Percentiles rank a stretch among this genome's conserved stretches.
Conservation (phyloP, 495 filamentous ascomycete genomes). For the Penicillium mononematosum region DNA sequence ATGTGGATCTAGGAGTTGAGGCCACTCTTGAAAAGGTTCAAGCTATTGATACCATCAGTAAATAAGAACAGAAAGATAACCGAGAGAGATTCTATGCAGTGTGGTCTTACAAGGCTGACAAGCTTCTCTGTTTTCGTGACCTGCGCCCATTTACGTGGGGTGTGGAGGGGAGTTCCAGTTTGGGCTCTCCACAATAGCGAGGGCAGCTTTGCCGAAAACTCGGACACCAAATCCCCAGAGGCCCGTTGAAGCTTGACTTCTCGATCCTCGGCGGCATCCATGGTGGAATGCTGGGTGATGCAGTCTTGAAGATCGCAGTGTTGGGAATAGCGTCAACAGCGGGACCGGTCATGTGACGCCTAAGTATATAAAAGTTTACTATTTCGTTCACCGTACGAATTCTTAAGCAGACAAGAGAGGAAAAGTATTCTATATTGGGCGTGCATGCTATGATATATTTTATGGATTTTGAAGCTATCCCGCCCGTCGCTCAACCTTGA, state of each 20-base stretch:
- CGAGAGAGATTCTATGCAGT: not conserved
- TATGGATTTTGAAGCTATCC: not conserved
- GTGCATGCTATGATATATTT: not conserved
- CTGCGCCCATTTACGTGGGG: constrained; percentile 44
- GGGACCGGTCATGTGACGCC: constrained; percentile 28
- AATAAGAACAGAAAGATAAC: not conserved
- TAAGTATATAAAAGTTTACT: not conserved
- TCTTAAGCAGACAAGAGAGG: not conserved
- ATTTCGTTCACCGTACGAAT: not conserved
- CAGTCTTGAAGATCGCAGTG: constrained; percentile 10
- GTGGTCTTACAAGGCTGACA: constrained; percentile 40
- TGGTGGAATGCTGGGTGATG: constrained; percentile 21
- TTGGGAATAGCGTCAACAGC: constrained; percentile 30
- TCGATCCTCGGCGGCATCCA: constrained; percentile 57
- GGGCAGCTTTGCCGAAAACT: constrained; percentile 59
- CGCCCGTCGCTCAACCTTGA: not conserved
- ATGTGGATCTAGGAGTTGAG: constrained; percentile 91
- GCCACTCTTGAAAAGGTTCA: constrained; percentile 92
- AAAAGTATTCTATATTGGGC: not conserved
- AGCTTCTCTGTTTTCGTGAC: constrained; percentile 43
- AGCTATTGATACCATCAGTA: constrained; percentile 50
- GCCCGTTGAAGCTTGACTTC: constrained; percentile 73
- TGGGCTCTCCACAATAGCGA: constrained; percentile 45
- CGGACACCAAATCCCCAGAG: constrained; percentile 63
- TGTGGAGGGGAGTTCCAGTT: constrained; percentile 26